Conservation (phyloP, 208 protist genomes). For the Strigomonas culicis region DNA sequence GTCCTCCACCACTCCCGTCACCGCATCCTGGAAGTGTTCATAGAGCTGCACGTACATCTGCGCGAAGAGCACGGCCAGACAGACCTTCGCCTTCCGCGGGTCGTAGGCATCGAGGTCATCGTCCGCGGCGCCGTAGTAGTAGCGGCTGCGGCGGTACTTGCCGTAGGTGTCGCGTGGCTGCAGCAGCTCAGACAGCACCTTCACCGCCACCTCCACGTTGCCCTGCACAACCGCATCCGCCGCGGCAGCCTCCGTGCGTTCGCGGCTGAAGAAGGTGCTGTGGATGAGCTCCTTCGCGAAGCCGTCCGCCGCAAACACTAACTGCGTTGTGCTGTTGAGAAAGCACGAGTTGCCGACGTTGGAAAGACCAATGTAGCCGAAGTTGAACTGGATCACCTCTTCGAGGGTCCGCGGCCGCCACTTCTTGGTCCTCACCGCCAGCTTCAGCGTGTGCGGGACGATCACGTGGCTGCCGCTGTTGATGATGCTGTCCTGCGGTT, state of each 20-base stretch:
- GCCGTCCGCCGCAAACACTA: conserved; percentile 35
- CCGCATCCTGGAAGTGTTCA: background rate
- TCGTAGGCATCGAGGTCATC: background rate
- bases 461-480: background rate
- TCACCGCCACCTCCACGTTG: background rate
- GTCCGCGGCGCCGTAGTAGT: background rate
- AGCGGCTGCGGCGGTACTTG: background rate
- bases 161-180: background rate
- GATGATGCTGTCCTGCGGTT: background rate
- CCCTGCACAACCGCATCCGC: background rate
- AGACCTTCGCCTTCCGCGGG: background rate
- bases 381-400: background rate
- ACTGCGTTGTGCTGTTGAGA: conserved; percentile 58
- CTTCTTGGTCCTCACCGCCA: background rate
- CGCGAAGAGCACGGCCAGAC: background rate
- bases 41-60: background rate
- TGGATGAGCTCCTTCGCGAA: conserved; percentile 33
- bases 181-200: background rate
- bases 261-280: background rate
- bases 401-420: background rate
- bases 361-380: conserved; percentile 36
- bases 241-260: background rate
- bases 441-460: background rate
- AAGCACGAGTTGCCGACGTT: conserved; percentile 73
- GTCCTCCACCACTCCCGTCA: conserved; percentile 5